A percentile compares a stretch with the other conserved stretches of the same genome.
phyloP scores from a whole-genome alignment of 148 eudicot species.

The Vaccinium vitisidaea region DNA sequence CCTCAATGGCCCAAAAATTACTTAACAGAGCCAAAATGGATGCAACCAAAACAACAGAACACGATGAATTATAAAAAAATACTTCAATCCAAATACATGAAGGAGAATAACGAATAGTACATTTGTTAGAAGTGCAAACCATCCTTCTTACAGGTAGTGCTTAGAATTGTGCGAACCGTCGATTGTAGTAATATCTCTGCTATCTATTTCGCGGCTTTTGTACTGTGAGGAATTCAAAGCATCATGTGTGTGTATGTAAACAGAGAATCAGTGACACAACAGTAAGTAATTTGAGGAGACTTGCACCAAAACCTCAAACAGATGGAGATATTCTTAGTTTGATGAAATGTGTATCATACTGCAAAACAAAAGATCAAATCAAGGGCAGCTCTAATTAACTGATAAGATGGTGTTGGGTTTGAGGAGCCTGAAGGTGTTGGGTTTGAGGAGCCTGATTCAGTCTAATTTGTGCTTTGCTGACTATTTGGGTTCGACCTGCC shows the following conservation, averaged over 20 bases:
- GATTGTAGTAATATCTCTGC: neutral
- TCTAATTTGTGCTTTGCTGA: too few relatives aligned
- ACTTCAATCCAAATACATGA: neutral
- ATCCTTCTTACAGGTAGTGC: neutral
- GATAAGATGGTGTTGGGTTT: neutral
- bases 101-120: neutral
- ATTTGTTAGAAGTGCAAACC: neutral
- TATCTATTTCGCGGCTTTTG: neutral
- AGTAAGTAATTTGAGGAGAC: neutral
- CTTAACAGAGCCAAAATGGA: neutral
- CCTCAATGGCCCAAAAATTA: neutral
- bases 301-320: constrained; percentile 4
- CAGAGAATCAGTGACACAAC: neutral
- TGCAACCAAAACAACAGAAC: neutral
- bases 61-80: neutral
- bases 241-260: neutral
- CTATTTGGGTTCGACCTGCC: too few relatives aligned
- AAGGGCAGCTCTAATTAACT: neutral
- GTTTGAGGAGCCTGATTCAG: too few relatives aligned
- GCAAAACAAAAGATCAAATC: neutral
- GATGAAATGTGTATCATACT: neutral
- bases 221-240: neutral
- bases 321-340: neutral
- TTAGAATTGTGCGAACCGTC: neutral
- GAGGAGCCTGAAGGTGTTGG: neutral